Conservation (phyloP, 177 flowering plant species). For the Vitis hybrid region DNA sequence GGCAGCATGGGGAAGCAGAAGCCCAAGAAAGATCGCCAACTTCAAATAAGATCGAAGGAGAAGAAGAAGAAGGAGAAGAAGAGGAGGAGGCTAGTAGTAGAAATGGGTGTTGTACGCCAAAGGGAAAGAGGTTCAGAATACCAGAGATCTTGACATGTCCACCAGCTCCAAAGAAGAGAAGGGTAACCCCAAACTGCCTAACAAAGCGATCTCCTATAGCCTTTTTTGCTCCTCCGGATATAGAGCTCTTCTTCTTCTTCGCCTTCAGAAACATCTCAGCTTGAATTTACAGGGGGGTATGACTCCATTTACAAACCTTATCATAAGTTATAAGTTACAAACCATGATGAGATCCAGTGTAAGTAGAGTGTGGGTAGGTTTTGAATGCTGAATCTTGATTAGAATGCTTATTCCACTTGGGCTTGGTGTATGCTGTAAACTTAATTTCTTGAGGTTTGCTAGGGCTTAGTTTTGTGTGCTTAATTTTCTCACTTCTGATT, state of each 20-base stretch:
- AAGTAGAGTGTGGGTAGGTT: no score
- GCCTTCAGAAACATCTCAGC: constrained; percentile 20
- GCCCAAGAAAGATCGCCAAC: neutral
- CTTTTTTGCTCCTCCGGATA: constrained; percentile 29
- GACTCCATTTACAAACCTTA: neutral
- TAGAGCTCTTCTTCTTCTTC: constrained; percentile 33
- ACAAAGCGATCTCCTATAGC: constrained; percentile 12
- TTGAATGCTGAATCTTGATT: no score
- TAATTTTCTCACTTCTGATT: no score
- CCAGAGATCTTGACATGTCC: constrained; percentile 28
- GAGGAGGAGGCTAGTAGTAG: no score
- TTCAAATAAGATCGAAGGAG: no score
- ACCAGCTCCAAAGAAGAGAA: constrained; percentile 36
- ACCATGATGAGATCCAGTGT: neutral
- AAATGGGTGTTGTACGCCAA: constrained; percentile 23
- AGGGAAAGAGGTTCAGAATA: constrained; percentile 23
- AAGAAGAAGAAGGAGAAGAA: no score
- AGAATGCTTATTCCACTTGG: no score
- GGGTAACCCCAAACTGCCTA: constrained; percentile 1
- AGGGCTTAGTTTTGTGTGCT: no score
- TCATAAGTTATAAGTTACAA: neutral
- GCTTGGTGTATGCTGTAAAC: no score
- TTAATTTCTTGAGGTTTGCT: no score
- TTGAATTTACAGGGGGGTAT: neutral
- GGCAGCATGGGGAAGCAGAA: neutral